Evolutionary conservation across 768 basidiomycete species (phyloP), one percentile per base, ranked within the genome.

Genomic region (Pleurotus platypus): DNA sequence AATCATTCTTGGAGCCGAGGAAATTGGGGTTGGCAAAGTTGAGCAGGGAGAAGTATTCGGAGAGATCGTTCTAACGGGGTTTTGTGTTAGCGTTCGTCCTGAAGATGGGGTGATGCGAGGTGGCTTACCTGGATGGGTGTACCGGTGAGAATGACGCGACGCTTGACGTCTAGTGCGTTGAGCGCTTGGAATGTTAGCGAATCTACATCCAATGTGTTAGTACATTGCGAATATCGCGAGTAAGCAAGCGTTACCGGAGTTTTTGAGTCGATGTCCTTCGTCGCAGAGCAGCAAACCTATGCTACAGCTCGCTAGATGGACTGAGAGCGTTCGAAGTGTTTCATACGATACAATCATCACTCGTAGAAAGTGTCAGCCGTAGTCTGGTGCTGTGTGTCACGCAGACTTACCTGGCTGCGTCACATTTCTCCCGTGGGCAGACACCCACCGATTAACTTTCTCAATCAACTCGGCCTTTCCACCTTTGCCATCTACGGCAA

Each of bases 321-420:
- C 84, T 6, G 86, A 80, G 11, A 98, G 75, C 3, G 88, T 88
- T 16, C 96, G 85, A 51, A 99, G 79, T 0, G 93, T 96, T 69
- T 99, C 96, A 62, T 99, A 99, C 0, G 97, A 98, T 4, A 97
- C 94, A 61, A 99, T 98, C 91, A 99, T 93, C 46, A 98, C 96
- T 95, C 59, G 0, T 38, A 18, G 38, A 20, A 3, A n/a, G 7
- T 12, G 46, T 43, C 37, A 13, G 45, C 47, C 60, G 37, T 20
- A 35, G 13, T 48, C 13, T 20, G 27, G 35, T n/a, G 42, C n/a
- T 39, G n/a, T 39, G n/a, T 18, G 20, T 20, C 43, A 37, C 47
- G 35, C 26, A 9, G 42, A 62, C 75, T 30, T 63, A 92, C 94
- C 94, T 72, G 96, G 94, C 58, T 93, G 88, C 0, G 92, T 91